These are phyloP conservation scores for Leccinellum luteum DNA, from an alignment of 768 basidiomycete genomes.

Conservation along the genomic window DNA sequence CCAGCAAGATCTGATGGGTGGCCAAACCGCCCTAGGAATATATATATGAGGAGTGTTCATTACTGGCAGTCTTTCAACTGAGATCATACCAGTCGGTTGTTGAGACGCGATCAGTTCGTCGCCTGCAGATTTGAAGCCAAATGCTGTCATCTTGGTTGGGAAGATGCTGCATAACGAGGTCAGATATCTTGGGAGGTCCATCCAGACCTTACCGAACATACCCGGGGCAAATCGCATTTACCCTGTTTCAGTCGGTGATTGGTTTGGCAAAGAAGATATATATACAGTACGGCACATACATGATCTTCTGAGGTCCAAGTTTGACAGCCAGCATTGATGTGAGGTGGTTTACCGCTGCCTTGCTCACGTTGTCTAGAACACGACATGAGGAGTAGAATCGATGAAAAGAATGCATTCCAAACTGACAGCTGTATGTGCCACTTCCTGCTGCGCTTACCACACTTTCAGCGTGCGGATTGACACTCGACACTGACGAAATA, in stretches of 20 bases:
- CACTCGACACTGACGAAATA: constrained; percentile 68
- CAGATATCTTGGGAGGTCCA: neutral
- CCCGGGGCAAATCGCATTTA: constrained; percentile 86
- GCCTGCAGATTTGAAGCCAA: constrained; percentile 54
- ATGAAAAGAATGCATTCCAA: neutral
- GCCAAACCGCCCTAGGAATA: constrained; percentile 58
- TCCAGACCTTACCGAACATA: constrained; percentile 26
- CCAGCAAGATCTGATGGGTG: constrained; percentile 68
- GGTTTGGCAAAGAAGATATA: neutral
- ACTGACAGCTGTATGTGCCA: constrained; percentile 81
- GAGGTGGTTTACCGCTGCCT: constrained; percentile 85
- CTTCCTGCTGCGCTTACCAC: constrained; percentile 50
- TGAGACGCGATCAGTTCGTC: constrained; percentile 47
- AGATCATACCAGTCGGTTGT: constrained; percentile 63
- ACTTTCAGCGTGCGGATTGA: constrained; percentile 49
- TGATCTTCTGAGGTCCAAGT: constrained; percentile 57
- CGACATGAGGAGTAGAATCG: neutral
- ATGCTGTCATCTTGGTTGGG: constrained; percentile 85
- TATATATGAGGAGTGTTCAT: neutral
- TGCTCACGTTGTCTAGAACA: constrained; percentile 68
- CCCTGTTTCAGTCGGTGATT: constrained; percentile 39
- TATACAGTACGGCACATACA: constrained; percentile 42
- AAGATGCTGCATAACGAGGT: constrained; percentile 48
- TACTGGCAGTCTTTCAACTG: neutral
- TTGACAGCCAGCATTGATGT: constrained; percentile 70